Percentiles rank a stretch among this genome's conserved stretches.
These are phyloP conservation scores for Trichophyton benhamiae DNA, from an alignment of 2,329 filamentous ascomycete species.

Conservation along the genomic window DNA sequence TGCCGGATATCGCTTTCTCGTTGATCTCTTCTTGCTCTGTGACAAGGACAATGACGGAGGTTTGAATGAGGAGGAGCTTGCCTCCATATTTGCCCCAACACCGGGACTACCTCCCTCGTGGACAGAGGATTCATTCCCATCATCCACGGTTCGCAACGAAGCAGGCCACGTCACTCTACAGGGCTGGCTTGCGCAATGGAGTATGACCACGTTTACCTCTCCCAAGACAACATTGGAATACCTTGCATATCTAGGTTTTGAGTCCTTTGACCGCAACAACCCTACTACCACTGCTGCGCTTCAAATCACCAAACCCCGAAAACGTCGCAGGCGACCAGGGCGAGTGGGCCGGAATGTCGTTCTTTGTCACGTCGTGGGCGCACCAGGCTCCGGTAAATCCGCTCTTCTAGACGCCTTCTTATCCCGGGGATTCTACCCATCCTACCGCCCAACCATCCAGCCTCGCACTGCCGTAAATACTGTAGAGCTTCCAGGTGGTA, in stretches of 20 bases:
- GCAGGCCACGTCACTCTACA: constrained; percentile 90
- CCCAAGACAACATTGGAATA: constrained; percentile 93
- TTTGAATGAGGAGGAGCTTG: constrained; percentile 71
- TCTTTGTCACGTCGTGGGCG: constrained; percentile 81
- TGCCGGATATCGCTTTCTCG: constrained; percentile 90
- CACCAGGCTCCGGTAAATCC: constrained; percentile 78
- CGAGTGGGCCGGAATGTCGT: constrained; percentile 90
- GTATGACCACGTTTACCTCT: constrained; percentile 96
- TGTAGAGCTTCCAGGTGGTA: constrained; percentile 87
- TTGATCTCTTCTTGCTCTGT: constrained; percentile 86
- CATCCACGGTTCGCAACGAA: constrained; percentile 88
- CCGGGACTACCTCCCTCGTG: constrained; percentile 79
- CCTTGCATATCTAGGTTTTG: constrained; percentile 89
- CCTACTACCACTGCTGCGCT: constrained; percentile 70
- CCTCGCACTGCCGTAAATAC: constrained; percentile 89
- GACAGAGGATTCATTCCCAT: constrained; percentile 80
- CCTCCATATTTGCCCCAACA: constrained; percentile 80
- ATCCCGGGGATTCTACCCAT: constrained; percentile 68
- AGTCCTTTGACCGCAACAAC: constrained; percentile 58
- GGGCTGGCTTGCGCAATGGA: constrained; percentile 98
- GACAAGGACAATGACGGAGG: constrained; percentile 97
- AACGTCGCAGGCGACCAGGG: constrained; percentile 66
- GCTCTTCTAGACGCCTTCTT: constrained; percentile 83
- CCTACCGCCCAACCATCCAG: constrained; percentile 90
- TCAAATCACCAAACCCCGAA: constrained; percentile 85